Conservation (phyloP, 768 basidiomycete species). For the Boletus huronensis region DNA sequence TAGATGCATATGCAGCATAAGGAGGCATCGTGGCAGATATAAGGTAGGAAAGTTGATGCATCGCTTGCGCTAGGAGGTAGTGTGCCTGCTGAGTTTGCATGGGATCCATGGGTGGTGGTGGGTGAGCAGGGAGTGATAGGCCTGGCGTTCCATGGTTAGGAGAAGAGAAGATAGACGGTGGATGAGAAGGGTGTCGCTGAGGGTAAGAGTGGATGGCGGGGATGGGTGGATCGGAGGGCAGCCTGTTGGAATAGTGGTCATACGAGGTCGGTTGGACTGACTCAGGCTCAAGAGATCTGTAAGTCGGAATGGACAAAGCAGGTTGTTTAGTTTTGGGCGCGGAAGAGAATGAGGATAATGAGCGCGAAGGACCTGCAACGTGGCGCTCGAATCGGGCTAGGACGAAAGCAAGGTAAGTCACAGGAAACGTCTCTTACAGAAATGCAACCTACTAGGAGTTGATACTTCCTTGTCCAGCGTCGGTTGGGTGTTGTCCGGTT, state of each 20-base stretch:
- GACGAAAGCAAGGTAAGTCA: conserved; percentile 3
- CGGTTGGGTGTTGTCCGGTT: neutral
- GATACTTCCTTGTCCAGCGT: conserved; percentile 1
- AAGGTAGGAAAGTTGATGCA: conserved; percentile 40
- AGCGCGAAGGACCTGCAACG: conserved; percentile 9
- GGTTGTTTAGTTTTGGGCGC: conserved; percentile 9
- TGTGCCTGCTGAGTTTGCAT: conserved; percentile 37
- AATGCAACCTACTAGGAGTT: conserved; percentile 12
- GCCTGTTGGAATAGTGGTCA: neutral
- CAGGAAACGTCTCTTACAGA: neutral
- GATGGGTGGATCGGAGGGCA: conserved; percentile 13
- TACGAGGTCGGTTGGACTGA: neutral
- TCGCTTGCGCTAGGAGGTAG: conserved; percentile 36
- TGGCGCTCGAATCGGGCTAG: conserved; percentile 10
- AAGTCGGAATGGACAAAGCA: conserved; percentile 1
- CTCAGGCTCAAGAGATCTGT: conserved; percentile 9
- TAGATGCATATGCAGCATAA: conserved; percentile 17
- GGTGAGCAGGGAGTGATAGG: conserved; percentile 28
- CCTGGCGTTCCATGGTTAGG: conserved; percentile 14
- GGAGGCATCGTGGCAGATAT: conserved; percentile 31
- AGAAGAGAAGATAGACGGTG: conserved; percentile 14
- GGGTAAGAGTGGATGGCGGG: conserved; percentile 22
- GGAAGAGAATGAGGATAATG: conserved; percentile 4
- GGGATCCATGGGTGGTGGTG: conserved; percentile 26
- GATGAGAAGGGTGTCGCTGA: conserved; percentile 19